Evolutionary conservation across 371 early-diverging fungal species (phyloP), one percentile per base, ranked within the genome.

Genomic region (Chytridium lagenaria): DNA sequence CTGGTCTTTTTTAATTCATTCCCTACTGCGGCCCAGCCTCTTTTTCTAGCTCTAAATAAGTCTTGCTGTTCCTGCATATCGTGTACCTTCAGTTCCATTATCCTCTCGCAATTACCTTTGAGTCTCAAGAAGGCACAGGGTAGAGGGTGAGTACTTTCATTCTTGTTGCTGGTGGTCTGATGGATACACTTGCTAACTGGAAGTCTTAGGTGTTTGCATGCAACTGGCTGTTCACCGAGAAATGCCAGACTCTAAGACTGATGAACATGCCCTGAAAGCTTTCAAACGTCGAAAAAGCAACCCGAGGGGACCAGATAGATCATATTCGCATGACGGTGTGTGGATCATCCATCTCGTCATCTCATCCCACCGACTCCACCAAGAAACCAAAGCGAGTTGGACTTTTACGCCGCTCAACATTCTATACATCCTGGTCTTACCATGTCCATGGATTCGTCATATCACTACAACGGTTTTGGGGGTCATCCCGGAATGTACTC

Each of bases 341-440:
- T 12, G 19, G 12, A 44, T 44, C 44, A 44, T 44, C 12, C 12
- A 44, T 19, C 12, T 19, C 19, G 44, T 5, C 30, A 19, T 55
- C 57, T 61, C 34, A 23, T 61, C 34, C 61, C 61, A 31, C 61
- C 61, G 30, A 61, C 61, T 23, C 61, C 61, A 5, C 61, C 61
- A 15, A 7, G 61, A 10, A 12, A 7, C 3, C 61, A 31, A 15
- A 34, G 34, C 61, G 61, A 61, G 34, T 34, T 61, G n/a, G 61
- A 61, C 36, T 61, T 61, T 61, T 61, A 22, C 36, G 31, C 61
- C 23, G 61, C 61, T 36, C 37, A 31, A 26, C 61, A 61, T 34
- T 30, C 30, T 5, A 61, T 37, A 15, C 31, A 61, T 37, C 61
- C 30, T 26, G 23, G 19, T 34, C 36, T 37, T 34, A 26, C 55